These are phyloP conservation scores for Clavispora vitiphila DNA, from an alignment of 805 yeast species.

Conservation along the genomic window DNA sequence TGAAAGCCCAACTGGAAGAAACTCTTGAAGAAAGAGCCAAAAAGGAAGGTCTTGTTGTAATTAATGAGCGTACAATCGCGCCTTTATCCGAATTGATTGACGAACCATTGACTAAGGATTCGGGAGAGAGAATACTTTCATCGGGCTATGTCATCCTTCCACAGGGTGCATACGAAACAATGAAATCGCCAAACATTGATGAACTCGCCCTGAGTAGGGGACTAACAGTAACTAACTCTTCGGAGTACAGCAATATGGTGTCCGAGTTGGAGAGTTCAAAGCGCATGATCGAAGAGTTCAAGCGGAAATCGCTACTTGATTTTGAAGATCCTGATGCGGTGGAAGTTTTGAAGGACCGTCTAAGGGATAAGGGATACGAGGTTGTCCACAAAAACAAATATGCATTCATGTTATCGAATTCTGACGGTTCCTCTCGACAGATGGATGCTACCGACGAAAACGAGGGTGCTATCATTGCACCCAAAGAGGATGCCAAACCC, in stretches of 20 bases:
- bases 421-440: slow-evolving; percentile 1
- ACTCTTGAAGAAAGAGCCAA: slow-evolving; percentile 1
- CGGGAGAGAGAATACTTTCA: neutral
- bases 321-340: slow-evolving; percentile 3
- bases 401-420: slow-evolving; percentile 1
- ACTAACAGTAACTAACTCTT: neutral
- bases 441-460: slow-evolving; percentile 1
- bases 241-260: slow-evolving; percentile 3
- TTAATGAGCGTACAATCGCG: neutral
- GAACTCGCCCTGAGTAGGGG: neutral
- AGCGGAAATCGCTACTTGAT: neutral
- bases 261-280: slow-evolving; percentile 2
- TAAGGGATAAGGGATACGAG: slow-evolving; percentile 6
- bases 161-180: slow-evolving; percentile 1
- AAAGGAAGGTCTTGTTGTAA: neutral
- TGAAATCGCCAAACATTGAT: neutral
- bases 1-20: neutral
- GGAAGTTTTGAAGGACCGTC: slow-evolving; percentile 2
- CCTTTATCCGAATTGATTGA: neutral
- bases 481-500: neutral
- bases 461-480: neutral
- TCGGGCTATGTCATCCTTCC: neutral
- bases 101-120: neutral
- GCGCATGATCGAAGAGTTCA: neutral
- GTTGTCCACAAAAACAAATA: slow-evolving; percentile 5